Base-by-base conservation (phyloP, 495 filamentous ascomycete species). In the Neurospora sp. region DNA sequence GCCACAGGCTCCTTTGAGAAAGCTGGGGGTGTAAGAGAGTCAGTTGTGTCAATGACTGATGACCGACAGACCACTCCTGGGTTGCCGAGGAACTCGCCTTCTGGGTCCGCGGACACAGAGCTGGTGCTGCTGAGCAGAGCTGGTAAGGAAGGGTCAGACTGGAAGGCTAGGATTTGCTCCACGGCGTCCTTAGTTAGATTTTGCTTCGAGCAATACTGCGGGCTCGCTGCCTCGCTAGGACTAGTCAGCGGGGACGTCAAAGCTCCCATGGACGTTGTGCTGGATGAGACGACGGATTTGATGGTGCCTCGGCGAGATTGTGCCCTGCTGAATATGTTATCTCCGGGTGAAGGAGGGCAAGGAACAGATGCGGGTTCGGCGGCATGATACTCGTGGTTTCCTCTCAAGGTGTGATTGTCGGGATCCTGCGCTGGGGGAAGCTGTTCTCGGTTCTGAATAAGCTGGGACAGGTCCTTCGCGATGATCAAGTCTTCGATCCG, bases 121-220 rank as follows among this genome's bases (percentile, higher is more conserved):
- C 91, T 92, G n/a, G 91, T 91, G n/a, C 91, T 89, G 40, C 91
- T 93, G 16, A 93, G 84, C 7, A 94, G 86, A 46, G 92, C 92
- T 3, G 92, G 92, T 7, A 94, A 86, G 53, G 91, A 93, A 16
- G 92, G 91, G 74, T 93, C 90, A 18, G 91, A 92, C 44, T 86
- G 88, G 77, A 89, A 92, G 46, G 87, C 87, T 37, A 87, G 86
- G 80, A 87, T 89, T 70, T 82, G 85, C 31, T 89, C 89, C 10
- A 85, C 82, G 71, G 85, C 84, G 59, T 88, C 85, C 72, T 88
- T 87, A 18, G 81, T 81, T 31, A 85, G 85, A 1, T 83, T 83
- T 6, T 88, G 84, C 59, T 86, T 88, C 27, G 81, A 79, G 9
- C 86, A 83, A 40, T 86, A 90, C 18, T 86, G 84, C 6, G 88